These are phyloP conservation scores for Suhomyces sp. DNA, from an alignment of 805 yeast genomes.

Conservation along the genomic window DNA sequence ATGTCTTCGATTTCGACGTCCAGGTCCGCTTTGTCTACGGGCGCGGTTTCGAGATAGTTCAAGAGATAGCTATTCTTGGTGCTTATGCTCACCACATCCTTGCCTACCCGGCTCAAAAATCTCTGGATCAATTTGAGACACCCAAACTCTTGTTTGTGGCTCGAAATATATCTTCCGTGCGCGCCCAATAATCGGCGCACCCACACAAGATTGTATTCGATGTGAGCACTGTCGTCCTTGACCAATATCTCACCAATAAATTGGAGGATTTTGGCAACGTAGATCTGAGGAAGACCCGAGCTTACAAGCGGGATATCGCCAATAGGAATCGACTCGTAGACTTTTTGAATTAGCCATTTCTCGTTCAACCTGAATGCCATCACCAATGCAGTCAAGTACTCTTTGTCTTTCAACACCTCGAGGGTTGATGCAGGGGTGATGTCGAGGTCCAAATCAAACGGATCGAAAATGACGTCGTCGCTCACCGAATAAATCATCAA, in stretches of 20 bases:
- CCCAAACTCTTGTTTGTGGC: slow-evolving; percentile 59
- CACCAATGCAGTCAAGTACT: slow-evolving; percentile 73
- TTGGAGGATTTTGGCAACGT: slow-evolving; percentile 61
- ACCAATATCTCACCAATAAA: slow-evolving; percentile 67
- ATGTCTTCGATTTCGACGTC: slow-evolving; percentile 12
- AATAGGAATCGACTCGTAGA: slow-evolving; percentile 71
- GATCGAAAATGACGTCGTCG: slow-evolving; percentile 76
- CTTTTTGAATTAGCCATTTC: slow-evolving; percentile 61
- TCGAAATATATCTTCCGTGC: slow-evolving; percentile 75
- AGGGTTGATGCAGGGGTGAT: slow-evolving; percentile 78
- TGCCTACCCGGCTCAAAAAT: slow-evolving; percentile 69
- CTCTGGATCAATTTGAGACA: slow-evolving; percentile 70
- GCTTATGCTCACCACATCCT: slow-evolving; percentile 60
- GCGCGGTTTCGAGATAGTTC: slow-evolving; percentile 41
- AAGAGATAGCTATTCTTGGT: slow-evolving; percentile 54
- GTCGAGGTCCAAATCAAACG: slow-evolving; percentile 90
- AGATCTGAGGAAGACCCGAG: slow-evolving; percentile 71
- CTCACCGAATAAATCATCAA: slow-evolving; percentile 78
- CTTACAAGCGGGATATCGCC: slow-evolving; percentile 66
- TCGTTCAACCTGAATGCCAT: slow-evolving; percentile 96
- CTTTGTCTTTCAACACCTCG: slow-evolving; percentile 56
- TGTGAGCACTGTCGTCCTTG: slow-evolving; percentile 62
- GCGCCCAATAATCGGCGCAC: slow-evolving; percentile 59
- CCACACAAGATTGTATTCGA: slow-evolving; percentile 86
- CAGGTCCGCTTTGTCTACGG: background rate